Evolutionary conservation across 139 green algal genomes (phyloP), one percentile per base, ranked within the genome.

Genomic region (Auxenochlorella pyrenoidosa): DNA sequence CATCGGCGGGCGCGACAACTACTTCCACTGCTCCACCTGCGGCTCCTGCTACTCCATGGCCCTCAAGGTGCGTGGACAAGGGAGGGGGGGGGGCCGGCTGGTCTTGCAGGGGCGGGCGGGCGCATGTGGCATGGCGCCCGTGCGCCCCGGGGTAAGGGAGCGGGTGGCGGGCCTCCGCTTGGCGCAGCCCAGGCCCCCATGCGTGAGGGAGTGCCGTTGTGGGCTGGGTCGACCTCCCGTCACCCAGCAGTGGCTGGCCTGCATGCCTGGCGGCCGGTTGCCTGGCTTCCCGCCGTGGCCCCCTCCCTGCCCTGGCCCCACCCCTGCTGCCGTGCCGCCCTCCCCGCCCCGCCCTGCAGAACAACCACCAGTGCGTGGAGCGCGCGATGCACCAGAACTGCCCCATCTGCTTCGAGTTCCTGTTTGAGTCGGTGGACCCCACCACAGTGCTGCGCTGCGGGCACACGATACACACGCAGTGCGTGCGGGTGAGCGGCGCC

Each of bases 21-120:
- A 96, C 89, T 99, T 99, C 90, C 97, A 99, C 93, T 99, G 97
- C 92, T 36, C 89, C 36, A 96, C 91, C 1, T 98, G 96, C 90
- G 97, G 95, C 88, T 98, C 94, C 89, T 99, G 97, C 94, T 99
- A 99, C 90, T 89, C 89, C 63, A 91, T 92, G 12, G 75, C 86
- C 4, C 75, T 94, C 34, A 38, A 91, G 88, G 92, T 91, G 80
- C 22, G 26, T 36, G 5, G 34, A 13, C 1, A 4, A 16, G 24
- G 59, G 59, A 68, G 59, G 16, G 24, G 24, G 24, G 16, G 16
- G 59, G 21, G 59, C 59, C 19, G 59, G n/a, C n/a, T n/a, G n/a
- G n/a, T n/a, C n/a, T n/a, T n/a, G n/a, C n/a, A n/a, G n/a, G n/a
- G n/a, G n/a, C n/a, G n/a, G n/a, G n/a, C n/a, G n/a, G n/a, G n/a